Percentiles rank a stretch among this genome's conserved stretches.
Conservation (phyloP, 228 moss, liverwort and hornwort genomes). For the Sphagnum magellanicum region DNA sequence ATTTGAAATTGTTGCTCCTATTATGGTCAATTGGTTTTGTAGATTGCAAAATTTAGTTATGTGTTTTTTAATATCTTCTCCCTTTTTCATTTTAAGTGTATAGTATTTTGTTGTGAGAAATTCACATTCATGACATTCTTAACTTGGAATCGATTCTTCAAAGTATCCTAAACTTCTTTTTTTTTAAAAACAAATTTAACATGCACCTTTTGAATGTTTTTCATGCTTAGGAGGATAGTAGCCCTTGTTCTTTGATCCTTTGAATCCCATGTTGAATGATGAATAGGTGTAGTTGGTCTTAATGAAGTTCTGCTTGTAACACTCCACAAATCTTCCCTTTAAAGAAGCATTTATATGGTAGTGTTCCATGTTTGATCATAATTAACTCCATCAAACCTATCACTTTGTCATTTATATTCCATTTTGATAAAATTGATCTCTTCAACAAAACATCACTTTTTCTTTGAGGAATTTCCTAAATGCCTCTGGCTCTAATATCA, state of each 20-base stretch:
- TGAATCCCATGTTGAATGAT: background rate
- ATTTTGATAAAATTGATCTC: too few species aligned
- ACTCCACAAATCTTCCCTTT: background rate
- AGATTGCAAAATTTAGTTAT: background rate
- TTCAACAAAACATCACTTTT: too few species aligned
- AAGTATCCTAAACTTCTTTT: background rate
- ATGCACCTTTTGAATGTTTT: background rate
- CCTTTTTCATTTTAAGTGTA: background rate
- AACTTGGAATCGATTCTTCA: background rate
- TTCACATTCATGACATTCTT: background rate
- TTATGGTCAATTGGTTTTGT: background rate
- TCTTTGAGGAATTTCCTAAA: too few species aligned
- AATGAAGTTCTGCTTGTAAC: background rate
- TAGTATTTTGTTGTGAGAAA: background rate
- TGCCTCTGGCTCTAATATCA: too few species aligned
- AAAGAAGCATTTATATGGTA: background rate
- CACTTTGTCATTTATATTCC: too few species aligned
- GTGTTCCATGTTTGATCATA: too few species aligned
- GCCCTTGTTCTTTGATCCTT: background rate
- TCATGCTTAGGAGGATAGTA: background rate
- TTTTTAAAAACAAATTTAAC: background rate
- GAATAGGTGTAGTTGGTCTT: background rate
- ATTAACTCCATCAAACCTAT: too few species aligned
- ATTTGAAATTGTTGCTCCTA: background rate
- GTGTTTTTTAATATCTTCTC: background rate